Percentiles rank a stretch among this genome's conserved stretches.
Evolutionary conservation across 1,139 yeast species (phyloP).

Genomic region (Tardiomyces blankii): DNA sequence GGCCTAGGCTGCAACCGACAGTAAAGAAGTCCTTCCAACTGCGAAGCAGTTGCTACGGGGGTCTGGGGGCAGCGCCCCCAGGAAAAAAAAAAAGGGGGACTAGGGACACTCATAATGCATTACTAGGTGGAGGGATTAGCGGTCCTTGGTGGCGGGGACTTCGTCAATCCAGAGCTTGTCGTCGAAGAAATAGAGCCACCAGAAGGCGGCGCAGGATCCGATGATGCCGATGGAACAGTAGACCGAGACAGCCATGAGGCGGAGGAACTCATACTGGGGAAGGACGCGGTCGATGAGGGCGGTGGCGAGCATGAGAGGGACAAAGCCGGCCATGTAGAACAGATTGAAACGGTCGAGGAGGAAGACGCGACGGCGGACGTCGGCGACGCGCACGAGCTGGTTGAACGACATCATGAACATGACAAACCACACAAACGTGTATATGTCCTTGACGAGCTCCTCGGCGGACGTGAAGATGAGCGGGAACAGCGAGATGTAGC

Average conservation of each 20-base stretch:
- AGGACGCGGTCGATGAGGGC: constrained; percentile 44
- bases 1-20: too few relatives aligned
- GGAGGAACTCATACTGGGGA: constrained; percentile 46
- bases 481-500: constrained; percentile 84
- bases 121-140: too few relatives aligned
- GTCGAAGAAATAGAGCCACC: constrained; percentile 71
- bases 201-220: constrained; percentile 79
- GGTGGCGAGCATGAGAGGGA: constrained; percentile 49
- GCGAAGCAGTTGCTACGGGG: too few relatives aligned
- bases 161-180: constrained; percentile 18
- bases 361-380: constrained; percentile 39
- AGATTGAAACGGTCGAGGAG: constrained; percentile 62
- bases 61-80: too few relatives aligned
- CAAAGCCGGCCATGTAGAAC: constrained; percentile 55
- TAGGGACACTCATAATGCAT: too few relatives aligned
- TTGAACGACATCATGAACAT: constrained; percentile 62
- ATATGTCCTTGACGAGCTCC: constrained; percentile 63
- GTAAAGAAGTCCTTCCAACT: too few relatives aligned
- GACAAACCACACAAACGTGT: constrained; percentile 78
- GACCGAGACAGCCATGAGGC: constrained; percentile 72
- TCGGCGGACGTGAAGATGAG: constrained; percentile 73
- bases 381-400: constrained; percentile 51
- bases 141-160: too few relatives aligned
- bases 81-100: too few relatives aligned
- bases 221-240: constrained; percentile 82